Base-by-base conservation (phyloP, 352 stramenopile genomes). In the Globisporangium apiculatum region DNA sequence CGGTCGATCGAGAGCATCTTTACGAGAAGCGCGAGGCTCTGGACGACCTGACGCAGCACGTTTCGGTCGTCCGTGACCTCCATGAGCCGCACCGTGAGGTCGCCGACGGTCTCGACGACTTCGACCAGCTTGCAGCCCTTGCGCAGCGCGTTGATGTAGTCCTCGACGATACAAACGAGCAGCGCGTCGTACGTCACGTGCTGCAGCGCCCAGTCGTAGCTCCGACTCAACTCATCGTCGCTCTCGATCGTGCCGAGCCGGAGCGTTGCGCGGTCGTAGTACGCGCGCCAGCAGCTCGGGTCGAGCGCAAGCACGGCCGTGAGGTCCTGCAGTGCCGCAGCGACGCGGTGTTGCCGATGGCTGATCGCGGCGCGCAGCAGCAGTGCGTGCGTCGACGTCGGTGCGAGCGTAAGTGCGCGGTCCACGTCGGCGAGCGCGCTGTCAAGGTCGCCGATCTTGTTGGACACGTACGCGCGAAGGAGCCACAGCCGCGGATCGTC, bases 181-280 rank as follows among this genome's bases (percentile, higher is more conserved):
- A 89, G 56, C 40, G 83, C 64, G 38, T 84, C 76, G 55, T 89
- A 87, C 47, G 67, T 78, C 68, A 87, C 75, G 54, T 86, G 73
- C 2, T 31, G 24, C 24, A 0, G 24, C 47, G 86, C 76, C 56
- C 76, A 87, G 53, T 89, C 75, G 64, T 87, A 86, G 53, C 70
- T 72, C 12, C 86, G 65, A 50, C 66, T 77, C 24, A 73, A 70
- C 38, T 86, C 76, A 14, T 86, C 75, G 15, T 86, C 75, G 4
- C 82, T 76, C 49, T 92, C 82, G 48, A 92, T 73, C 0, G 76
- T 72, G 6, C 75, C 68, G 17, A 90, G 73, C 11, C 82, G 79
- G 35, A 92, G 69, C 41, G 76, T 83, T 5, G 76, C 82, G 18
- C 82, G 77, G 57, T 92, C 82, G 57, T 90, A 92, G 55, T 87